Conservation (phyloP, 768 basidiomycete species). For the Clitopilus passeckerianus region DNA sequence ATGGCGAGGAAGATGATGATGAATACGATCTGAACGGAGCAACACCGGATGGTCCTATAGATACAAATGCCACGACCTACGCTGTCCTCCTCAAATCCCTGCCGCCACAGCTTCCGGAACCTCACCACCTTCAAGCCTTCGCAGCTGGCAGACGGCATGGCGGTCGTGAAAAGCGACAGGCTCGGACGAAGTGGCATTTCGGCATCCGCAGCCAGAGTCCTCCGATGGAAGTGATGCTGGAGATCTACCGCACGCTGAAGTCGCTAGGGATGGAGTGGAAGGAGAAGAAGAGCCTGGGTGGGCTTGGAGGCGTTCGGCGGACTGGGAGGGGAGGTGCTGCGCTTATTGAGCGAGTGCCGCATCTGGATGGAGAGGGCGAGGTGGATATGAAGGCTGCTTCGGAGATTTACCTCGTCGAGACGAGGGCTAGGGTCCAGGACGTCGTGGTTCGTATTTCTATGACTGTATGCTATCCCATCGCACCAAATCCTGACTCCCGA, state of each 20-base stretch:
- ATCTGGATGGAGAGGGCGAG: conserved; percentile 53
- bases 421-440: conserved; percentile 82
- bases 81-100: conserved; percentile 89
- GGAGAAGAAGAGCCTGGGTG: conserved; percentile 77
- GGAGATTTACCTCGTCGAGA: conserved; percentile 90
- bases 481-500: neutral
- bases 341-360: conserved; percentile 57
- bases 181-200: conserved; percentile 94
- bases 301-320: conserved; percentile 52
- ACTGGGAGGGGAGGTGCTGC: conserved; percentile 23
- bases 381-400: conserved; percentile 69
- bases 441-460: conserved; percentile 67
- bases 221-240: conserved; percentile 99
- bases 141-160: conserved; percentile 48
- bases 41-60: conserved; percentile 11
- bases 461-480: neutral
- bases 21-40: conserved; percentile 22
- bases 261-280: conserved; percentile 97
- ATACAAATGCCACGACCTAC: conserved; percentile 42
- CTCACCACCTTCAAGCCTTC: conserved; percentile 69
- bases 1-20: conserved; percentile 41
- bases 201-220: conserved; percentile 92
- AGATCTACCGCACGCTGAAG: conserved; percentile 92
- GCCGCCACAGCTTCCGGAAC: conserved; percentile 55
- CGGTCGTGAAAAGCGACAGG: conserved; percentile 58